Base-by-base conservation (phyloP, 1,284 basidiomycete genomes). In the Erythrobasidium hasegawianum region DNA sequence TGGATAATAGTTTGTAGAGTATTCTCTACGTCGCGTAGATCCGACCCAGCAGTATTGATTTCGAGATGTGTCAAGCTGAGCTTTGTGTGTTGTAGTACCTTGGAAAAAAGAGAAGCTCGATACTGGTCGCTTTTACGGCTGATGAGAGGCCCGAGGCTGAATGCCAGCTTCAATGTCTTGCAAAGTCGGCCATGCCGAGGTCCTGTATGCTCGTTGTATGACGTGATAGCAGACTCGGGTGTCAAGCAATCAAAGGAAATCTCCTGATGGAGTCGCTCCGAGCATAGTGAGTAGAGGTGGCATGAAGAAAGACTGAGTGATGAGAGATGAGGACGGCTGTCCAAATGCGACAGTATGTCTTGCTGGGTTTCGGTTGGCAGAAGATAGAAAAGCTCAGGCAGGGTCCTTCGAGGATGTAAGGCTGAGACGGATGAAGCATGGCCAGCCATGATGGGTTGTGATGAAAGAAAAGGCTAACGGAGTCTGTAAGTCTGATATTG, bases 311-410 rank as follows among this genome's bases (percentile, higher is more conserved):
- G 13, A 53, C 61, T 56, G 13, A 39, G 16, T 47, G 61, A 40
- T 14, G 27, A 22, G 2, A 56, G 29, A 38, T 56, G 29, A 14
- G 41, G 22, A 16, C 5, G 40, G 14, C 39, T 47, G n/a, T 43
- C 40, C 22, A 56, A 8, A 11, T 11, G n/a, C 10, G 22, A 14
- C 5, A 56, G 24, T 22, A 56, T 64, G 5, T 64, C 24, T 13
- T 29, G n/a, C 61, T 64, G 61, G 8, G 54, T 29, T 27, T 64
- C 61, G 18, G 20, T 55, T 4, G 61, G 54, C 22, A 64, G 16
- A 13, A 7, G 7, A 10, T 14, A 2, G 40, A 61, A 54, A 2
- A 26, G 53, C 24, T 56, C 18, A 11, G 27, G 10, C 50, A 16
- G 22, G 16, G 7, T 47, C 43, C 33, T 4, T 33, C 33, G 33